phyloP scores from a whole-genome alignment of 805 yeast genomes.

The Metschnikowia orientalis region DNA sequence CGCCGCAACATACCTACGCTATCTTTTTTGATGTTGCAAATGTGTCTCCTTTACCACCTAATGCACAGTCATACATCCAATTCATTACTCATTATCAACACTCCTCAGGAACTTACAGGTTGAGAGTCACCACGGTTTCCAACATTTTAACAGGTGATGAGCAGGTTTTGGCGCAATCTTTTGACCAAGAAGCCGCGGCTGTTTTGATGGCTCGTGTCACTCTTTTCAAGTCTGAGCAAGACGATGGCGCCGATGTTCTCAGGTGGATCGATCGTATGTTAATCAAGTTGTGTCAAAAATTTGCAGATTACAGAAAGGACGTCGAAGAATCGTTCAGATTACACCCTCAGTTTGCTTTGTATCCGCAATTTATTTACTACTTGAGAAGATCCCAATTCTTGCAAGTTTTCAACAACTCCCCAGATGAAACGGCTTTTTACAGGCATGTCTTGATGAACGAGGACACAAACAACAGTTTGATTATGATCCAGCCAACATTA shows the following conservation, averaged over 20 bases:
- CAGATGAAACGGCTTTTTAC: slow-evolving; percentile 97
- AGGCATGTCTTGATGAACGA: slow-evolving; percentile 89
- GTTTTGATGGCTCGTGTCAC: slow-evolving; percentile 90
- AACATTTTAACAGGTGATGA: slow-evolving; percentile 52
- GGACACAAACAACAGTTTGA: slow-evolving; percentile 86
- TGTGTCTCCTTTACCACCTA: slow-evolving; percentile 42
- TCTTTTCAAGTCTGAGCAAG: slow-evolving; percentile 70
- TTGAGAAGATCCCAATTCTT: slow-evolving; percentile 93
- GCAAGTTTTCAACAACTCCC: slow-evolving; percentile 95
- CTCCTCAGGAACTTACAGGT: slow-evolving; percentile 83
- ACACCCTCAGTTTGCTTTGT: slow-evolving; percentile 76
- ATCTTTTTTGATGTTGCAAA: slow-evolving; percentile 76
- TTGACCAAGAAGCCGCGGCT: slow-evolving; percentile 98
- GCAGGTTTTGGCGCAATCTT: slow-evolving; percentile 52
- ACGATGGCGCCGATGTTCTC: slow-evolving; percentile 88
- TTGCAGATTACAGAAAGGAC: slow-evolving; percentile 89
- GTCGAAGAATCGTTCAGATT: slow-evolving; percentile 78
- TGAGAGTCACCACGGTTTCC: slow-evolving; percentile 84
- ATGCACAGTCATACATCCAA: slow-evolving; percentile 60
- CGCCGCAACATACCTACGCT: slow-evolving; percentile 87
- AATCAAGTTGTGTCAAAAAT: slow-evolving; percentile 84
- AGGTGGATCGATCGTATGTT: slow-evolving; percentile 93
- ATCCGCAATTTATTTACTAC: slow-evolving; percentile 95
- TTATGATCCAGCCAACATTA: slow-evolving; percentile 97
- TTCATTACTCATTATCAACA: slow-evolving; percentile 92